A percentile compares a stretch with the other conserved stretches of the same genome.
phyloP scores from a whole-genome alignment of 805 yeast species.

The Nakazawaea molendinolei region DNA sequence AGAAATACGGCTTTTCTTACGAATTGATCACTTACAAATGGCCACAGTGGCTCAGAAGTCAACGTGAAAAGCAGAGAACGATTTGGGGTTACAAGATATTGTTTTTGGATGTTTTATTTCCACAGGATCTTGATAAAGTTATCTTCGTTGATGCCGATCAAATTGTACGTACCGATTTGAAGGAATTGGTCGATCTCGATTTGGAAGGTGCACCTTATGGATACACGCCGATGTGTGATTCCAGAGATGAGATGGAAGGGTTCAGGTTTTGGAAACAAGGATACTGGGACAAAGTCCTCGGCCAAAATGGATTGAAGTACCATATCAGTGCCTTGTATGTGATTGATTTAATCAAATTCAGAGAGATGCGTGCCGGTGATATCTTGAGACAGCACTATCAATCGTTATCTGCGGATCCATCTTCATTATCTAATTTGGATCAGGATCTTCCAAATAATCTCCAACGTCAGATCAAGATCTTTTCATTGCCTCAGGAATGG shows the following conservation, averaged over 20 bases:
- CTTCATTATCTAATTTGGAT: constrained; percentile 75
- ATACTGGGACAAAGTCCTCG: constrained; percentile 69
- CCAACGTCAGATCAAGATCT: constrained; percentile 61
- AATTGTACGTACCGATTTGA: constrained; percentile 67
- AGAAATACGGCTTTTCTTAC: constrained; percentile 55
- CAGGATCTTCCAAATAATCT: constrained; percentile 91
- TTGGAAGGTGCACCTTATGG: constrained; percentile 82
- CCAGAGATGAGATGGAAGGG: constrained; percentile 74
- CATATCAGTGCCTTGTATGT: constrained; percentile 84
- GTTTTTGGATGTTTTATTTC: constrained; percentile 83
- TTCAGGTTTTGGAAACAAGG: constrained; percentile 91
- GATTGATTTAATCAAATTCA: constrained; percentile 64
- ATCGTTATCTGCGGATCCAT: constrained; percentile 68
- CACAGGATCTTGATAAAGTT: constrained; percentile 65
- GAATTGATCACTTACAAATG: constrained; percentile 82
- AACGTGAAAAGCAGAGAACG: constrained; percentile 69
- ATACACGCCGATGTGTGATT: constrained; percentile 81
- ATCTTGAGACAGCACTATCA: constrained; percentile 79
- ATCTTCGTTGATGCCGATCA: constrained; percentile 87
- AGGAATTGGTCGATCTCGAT: constrained; percentile 61
- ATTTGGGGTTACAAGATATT: constrained; percentile 87
- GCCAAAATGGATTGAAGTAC: constrained; percentile 51
- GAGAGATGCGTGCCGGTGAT: constrained; percentile 72
- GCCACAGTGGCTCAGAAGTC: constrained; percentile 86
- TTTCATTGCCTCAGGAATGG: constrained; percentile 77